Percentiles rank a stretch among this genome's conserved stretches.
Conservation (phyloP, 495 filamentous ascomycete species). For the Trichodelitschia bisporula region DNA sequence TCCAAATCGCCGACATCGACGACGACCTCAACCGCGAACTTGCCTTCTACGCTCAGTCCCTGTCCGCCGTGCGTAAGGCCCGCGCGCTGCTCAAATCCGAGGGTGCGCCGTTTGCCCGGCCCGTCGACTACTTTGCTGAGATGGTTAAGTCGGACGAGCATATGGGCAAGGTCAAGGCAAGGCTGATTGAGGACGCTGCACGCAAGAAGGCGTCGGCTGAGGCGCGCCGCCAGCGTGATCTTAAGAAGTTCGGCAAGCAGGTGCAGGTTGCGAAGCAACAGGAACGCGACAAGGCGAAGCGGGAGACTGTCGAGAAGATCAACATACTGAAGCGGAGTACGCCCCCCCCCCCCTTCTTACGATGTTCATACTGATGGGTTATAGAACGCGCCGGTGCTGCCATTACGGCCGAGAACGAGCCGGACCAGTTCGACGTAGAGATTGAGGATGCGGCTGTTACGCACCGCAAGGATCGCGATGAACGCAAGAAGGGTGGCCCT, state of each 20-base stretch:
- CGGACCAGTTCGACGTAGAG: slow-evolving; percentile 82
- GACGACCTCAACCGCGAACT: slow-evolving; percentile 80
- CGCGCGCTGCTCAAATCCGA: slow-evolving; percentile 55
- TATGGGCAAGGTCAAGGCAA: slow-evolving; percentile 87
- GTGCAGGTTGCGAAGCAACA: slow-evolving; percentile 92
- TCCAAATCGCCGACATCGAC: slow-evolving; percentile 40
- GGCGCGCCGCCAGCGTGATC: slow-evolving; percentile 71
- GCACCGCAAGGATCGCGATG: slow-evolving; percentile 20
- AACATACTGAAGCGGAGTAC: slow-evolving; percentile 78
- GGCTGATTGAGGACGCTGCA: slow-evolving; percentile 77
- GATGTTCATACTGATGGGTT: slow-evolving; percentile 2
- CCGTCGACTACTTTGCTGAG: slow-evolving; percentile 90
- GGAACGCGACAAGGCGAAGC: slow-evolving; percentile 76
- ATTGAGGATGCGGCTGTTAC: slow-evolving; percentile 47
- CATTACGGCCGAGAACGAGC: slow-evolving; percentile 34
- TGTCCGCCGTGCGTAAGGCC: slow-evolving; percentile 47
- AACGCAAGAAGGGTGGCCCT: slow-evolving; percentile 6
- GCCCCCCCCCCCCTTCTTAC: slow-evolving; percentile 12
- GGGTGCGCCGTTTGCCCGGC: slow-evolving; percentile 61
- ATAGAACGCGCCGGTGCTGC: slow-evolving; percentile 64
- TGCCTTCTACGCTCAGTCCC: slow-evolving; percentile 79
- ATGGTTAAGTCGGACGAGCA: slow-evolving; percentile 97
- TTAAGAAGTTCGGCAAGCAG: slow-evolving; percentile 98
- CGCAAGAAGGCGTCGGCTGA: slow-evolving; percentile 78
- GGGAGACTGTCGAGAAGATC: slow-evolving; percentile 80